Conservation (phyloP, 192 early-diverging fungal species). For the Podila horticola region DNA sequence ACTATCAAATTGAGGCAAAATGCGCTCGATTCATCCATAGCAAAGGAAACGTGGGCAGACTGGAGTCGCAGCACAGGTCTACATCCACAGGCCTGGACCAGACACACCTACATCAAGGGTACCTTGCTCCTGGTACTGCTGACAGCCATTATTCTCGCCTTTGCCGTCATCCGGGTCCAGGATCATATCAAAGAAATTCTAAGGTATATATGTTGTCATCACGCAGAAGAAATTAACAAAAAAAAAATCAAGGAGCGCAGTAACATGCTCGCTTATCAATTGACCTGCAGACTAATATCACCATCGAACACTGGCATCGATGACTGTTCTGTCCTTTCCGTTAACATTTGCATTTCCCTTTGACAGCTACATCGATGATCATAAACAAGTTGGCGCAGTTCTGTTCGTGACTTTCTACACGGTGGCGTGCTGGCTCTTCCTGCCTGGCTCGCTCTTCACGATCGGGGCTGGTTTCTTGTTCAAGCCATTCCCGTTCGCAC, state of each 20-base stretch:
- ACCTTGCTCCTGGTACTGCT: conserved; percentile 13
- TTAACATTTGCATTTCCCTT: neutral
- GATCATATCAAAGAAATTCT: conserved; percentile 57
- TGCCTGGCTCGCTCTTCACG: conserved; percentile 52
- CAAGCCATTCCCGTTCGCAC: conserved; percentile 49
- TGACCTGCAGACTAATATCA: no score
- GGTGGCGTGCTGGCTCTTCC: conserved; percentile 36
- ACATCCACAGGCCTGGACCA: conserved; percentile 37
- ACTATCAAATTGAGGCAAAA: neutral
- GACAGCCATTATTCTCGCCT: conserved; percentile 31
- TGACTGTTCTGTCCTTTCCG: neutral
- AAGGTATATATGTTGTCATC: conserved; percentile 9
- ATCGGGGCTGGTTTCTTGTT: conserved; percentile 57
- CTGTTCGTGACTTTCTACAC: conserved; percentile 33
- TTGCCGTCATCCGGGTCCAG: conserved; percentile 52
- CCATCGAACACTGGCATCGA: no score
- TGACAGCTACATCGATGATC: conserved; percentile 24
- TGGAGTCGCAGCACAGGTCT: conserved; percentile 21
- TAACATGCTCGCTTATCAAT: no score
- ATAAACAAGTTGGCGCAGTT: conserved; percentile 27
- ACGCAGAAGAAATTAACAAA: neutral
- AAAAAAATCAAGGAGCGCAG: neutral
- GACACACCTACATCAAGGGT: conserved; percentile 42
- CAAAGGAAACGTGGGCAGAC: conserved; percentile 18
- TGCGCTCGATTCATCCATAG: neutral